Evolutionary conservation across 23 red algal species (phyloP).

Genomic region (Gracilariopsis chorda): DNA sequence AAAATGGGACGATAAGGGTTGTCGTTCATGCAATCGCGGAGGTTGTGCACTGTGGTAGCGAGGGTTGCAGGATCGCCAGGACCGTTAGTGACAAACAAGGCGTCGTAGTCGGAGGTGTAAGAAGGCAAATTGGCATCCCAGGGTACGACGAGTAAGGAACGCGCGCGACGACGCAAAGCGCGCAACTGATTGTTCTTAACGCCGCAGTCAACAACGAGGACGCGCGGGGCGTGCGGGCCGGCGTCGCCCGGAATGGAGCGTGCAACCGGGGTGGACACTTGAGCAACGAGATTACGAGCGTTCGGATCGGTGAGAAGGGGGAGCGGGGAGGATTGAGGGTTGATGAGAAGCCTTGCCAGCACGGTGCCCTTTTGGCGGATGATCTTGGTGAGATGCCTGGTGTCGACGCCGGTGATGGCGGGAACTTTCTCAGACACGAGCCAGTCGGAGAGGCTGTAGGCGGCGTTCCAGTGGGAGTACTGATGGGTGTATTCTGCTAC

Average conservation of each 20-base stretch:
- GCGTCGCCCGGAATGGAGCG: conserved; percentile 13
- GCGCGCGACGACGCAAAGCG: conserved; percentile 42
- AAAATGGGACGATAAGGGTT: conserved; percentile 76
- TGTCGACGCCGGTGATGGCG: conserved; percentile 90
- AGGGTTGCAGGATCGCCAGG: conserved; percentile 93
- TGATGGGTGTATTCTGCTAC: conserved; percentile 70
- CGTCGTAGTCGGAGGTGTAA: conserved; percentile 54
- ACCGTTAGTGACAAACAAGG: conserved; percentile 95
- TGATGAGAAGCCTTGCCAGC: conserved; percentile 84
- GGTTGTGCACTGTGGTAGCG: conserved; percentile 58
- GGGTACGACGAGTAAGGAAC: conserved; percentile 75
- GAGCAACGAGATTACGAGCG: conserved; percentile 72
- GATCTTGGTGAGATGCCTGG: conserved; percentile 86
- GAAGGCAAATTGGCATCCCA: conserved; percentile 67
- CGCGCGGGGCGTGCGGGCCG: conserved; percentile 44
- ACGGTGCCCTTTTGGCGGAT: conserved; percentile 86
- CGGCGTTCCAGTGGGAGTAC: conserved; percentile 91
- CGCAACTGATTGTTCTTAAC: conserved; percentile 96
- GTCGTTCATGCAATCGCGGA: conserved; percentile 42
- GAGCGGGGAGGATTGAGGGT: not conserved
- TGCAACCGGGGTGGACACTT: conserved; percentile 57
- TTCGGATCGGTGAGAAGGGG: conserved; percentile 77
- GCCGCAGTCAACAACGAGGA: conserved; percentile 92
- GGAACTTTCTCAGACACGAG: conserved; percentile 53
- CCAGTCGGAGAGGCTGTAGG: conserved; percentile 66